phyloP scores from a whole-genome alignment of 306 rosid genomes.

The Vigna trinervia region DNA sequence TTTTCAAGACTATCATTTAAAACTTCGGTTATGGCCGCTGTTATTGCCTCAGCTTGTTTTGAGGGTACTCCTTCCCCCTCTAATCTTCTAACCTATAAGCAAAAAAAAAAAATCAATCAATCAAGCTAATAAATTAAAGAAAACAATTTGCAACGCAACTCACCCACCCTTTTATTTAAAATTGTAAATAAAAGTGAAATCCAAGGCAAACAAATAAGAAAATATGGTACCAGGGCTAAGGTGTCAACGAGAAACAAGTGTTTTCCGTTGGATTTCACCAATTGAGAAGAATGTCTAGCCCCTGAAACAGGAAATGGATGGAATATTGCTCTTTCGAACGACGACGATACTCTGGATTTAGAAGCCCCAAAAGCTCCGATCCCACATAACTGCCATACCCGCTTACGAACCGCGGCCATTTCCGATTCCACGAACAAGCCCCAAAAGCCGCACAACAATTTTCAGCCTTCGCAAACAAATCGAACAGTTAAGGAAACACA shows the following conservation, averaged over 20 bases:
- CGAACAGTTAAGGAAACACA: background rate
- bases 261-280: conserved; percentile 71
- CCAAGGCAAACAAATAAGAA: background rate
- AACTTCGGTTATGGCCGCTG: conserved; percentile 85
- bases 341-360: conserved; percentile 39
- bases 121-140: background rate
- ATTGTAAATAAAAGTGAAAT: background rate
- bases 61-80: conserved; percentile 90
- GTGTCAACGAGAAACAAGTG: conserved; percentile 87
- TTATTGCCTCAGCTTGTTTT: conserved; percentile 92
- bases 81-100: conserved; percentile 74
- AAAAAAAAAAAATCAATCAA: conserved; percentile 10
- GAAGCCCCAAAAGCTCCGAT: conserved; percentile 40
- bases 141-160: background rate
- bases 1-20: conserved; percentile 87
- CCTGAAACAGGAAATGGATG: conserved; percentile 44
- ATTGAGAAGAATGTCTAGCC: conserved; percentile 55
- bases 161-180: background rate
- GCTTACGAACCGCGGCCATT: conserved; percentile 13
- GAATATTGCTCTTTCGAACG: conserved; percentile 31
- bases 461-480: conserved; percentile 17
- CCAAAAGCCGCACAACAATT: background rate
- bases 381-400: background rate
- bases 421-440: background rate
- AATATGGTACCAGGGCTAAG: conserved; percentile 68